A percentile compares a stretch with the other conserved stretches of the same genome.
Evolutionary conservation across 106 monocot species (phyloP).

Genomic region (Phalaenopsis aphrodite): DNA sequence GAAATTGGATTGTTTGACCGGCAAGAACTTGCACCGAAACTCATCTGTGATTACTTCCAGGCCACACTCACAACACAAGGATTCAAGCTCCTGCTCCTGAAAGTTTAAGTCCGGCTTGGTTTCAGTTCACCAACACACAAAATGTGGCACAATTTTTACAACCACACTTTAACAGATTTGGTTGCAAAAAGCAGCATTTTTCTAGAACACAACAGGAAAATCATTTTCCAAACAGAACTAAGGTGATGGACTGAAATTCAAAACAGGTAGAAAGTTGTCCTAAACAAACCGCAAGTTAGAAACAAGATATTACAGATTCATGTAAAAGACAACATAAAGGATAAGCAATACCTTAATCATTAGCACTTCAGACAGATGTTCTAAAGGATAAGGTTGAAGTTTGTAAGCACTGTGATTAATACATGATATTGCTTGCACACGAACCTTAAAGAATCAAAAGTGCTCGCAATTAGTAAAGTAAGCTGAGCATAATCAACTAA

Average conservation of each 20-base stretch:
- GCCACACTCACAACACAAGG: slow-evolving; percentile 55
- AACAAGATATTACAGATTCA: background rate
- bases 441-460: slow-evolving; percentile 35
- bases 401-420: slow-evolving; percentile 74
- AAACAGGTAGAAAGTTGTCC: background rate
- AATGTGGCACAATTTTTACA: background rate
- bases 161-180: too few relatives aligned
- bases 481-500: background rate
- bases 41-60: slow-evolving; percentile 52
- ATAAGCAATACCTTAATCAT: slow-evolving; percentile 57
- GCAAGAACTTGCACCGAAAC: slow-evolving; percentile 39
- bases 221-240: too few relatives aligned
- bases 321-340: background rate
- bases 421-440: slow-evolving; percentile 53
- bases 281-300: background rate
- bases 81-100: slow-evolving; percentile 62
- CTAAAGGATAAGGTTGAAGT: slow-evolving; percentile 76
- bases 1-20: slow-evolving; percentile 47
- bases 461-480: background rate
- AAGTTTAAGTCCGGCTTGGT: background rate
- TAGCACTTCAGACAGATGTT: slow-evolving; percentile 44
- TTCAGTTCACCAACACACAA: background rate
- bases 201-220: too few relatives aligned
- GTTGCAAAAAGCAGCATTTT: too few relatives aligned
- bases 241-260: too few relatives aligned